These are phyloP conservation scores for Alternaria brassicicola DNA, from an alignment of 2,329 filamentous ascomycete genomes.

Conservation along the genomic window DNA sequence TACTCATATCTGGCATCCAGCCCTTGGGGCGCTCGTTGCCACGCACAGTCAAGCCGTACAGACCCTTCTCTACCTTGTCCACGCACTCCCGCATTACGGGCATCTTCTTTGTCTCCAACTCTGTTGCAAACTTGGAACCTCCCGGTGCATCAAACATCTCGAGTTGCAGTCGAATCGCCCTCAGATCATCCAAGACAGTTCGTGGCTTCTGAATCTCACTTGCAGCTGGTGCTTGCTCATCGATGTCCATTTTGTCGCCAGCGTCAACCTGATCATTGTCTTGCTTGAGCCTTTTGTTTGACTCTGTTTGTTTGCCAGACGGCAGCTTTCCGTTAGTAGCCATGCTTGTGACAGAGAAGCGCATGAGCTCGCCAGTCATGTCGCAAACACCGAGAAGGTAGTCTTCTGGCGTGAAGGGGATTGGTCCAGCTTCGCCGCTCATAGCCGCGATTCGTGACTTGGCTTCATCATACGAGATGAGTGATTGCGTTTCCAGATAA, in stretches of 20 bases:
- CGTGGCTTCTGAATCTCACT: constrained; percentile 50
- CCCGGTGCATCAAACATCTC: constrained; percentile 70
- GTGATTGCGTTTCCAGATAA: constrained; percentile 77
- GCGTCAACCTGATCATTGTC: constrained; percentile 21
- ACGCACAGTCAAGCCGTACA: constrained; percentile 85
- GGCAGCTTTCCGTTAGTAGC: constrained; percentile 70
- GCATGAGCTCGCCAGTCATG: constrained; percentile 94
- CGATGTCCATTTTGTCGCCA: constrained; percentile 46
- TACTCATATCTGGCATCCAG: constrained; percentile 81
- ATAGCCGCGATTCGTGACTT: constrained; percentile 46
- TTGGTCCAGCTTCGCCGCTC: constrained; percentile 51
- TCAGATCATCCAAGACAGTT: constrained; percentile 79
- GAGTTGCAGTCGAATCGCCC: constrained; percentile 75
- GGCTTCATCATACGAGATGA: constrained; percentile 73
- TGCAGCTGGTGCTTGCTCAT: constrained; percentile 31
- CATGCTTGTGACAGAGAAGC: constrained; percentile 88
- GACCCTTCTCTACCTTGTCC: constrained; percentile 88
- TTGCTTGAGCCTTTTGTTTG: constrained; percentile 45
- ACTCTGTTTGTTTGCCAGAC: constrained; percentile 37
- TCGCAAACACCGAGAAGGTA: constrained; percentile 93
- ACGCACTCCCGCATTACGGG: constrained; percentile 87
- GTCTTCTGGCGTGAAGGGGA: constrained; percentile 77
- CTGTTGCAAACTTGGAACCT: constrained; percentile 61
- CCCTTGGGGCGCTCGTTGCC: constrained; percentile 88
- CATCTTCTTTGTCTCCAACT: constrained; percentile 76